Conservation (phyloP, 2,329 filamentous ascomycete genomes). For the Fusarium avenaceum region DNA sequence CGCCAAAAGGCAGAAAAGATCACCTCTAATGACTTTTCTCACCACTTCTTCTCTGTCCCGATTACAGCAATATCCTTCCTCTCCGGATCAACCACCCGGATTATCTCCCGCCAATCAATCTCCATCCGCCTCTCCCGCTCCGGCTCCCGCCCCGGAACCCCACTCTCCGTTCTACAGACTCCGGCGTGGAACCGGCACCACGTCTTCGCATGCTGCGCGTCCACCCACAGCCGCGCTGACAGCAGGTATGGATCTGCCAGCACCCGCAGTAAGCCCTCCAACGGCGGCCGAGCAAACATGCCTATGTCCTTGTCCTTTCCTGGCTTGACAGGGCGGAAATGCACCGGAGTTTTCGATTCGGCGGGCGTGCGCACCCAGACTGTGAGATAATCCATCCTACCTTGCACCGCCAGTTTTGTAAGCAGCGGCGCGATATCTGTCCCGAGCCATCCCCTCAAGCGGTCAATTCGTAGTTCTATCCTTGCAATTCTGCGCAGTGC, state of each 20-base stretch:
- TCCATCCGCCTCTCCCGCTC: constrained; percentile 25
- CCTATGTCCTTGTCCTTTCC: constrained; percentile 28
- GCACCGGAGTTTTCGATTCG: constrained; percentile 22
- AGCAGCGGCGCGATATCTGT: constrained; percentile 49
- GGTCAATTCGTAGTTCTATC: constrained; percentile 50
- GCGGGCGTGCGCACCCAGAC: constrained; percentile 37
- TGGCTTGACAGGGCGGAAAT: constrained; percentile 19
- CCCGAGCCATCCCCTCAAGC: constrained; percentile 53
- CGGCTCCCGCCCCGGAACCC: constrained; percentile 17
- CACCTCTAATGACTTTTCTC: neutral
- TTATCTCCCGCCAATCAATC: constrained; percentile 53
- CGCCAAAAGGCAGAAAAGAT: constrained; percentile 1
- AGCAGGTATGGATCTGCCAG: constrained; percentile 62
- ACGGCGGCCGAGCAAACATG: constrained; percentile 50
- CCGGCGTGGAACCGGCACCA: constrained; percentile 60
- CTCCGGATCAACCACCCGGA: constrained; percentile 51
- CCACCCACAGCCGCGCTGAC: constrained; percentile 56
- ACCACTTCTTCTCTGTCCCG: constrained; percentile 37
- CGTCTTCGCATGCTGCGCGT: constrained; percentile 52
- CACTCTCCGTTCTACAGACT: constrained; percentile 32
- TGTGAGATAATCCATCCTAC: constrained; percentile 48
- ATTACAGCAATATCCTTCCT: constrained; percentile 46
- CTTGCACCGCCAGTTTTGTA: constrained; percentile 52
- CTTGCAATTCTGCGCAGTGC: constrained; percentile 48
- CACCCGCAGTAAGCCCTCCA: constrained; percentile 56